Conservation (phyloP, 2,329 filamentous ascomycete genomes). For the Hymenoscyphus scutula region DNA sequence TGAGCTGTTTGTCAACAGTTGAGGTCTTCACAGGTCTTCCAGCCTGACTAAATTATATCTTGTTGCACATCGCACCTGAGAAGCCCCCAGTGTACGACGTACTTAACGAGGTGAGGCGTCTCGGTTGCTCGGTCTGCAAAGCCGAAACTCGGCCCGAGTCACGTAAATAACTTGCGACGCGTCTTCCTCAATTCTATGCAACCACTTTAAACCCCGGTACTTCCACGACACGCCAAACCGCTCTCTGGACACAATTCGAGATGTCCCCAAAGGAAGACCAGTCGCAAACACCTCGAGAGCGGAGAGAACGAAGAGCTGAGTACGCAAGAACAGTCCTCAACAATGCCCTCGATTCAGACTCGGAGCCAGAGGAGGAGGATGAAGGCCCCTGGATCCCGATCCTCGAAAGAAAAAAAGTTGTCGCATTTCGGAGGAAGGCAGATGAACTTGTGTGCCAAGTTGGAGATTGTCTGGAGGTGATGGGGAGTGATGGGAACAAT, state of each 20-base stretch:
- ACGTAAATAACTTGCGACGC: slow-evolving; percentile 5
- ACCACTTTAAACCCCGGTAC: slow-evolving; percentile 23
- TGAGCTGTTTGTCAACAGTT: too few relatives aligned
- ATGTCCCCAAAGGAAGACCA: slow-evolving; percentile 29
- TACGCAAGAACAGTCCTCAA: slow-evolving; percentile 42
- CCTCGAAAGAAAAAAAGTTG: slow-evolving; percentile 60
- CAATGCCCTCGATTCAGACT: slow-evolving; percentile 15
- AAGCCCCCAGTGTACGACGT: neutral
- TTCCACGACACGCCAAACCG: slow-evolving; percentile 14
- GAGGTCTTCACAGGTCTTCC: too few relatives aligned
- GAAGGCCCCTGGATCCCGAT: slow-evolving; percentile 79
- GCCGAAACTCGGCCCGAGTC: neutral
- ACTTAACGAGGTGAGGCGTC: too few relatives aligned
- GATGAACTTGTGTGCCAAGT: slow-evolving; percentile 76
- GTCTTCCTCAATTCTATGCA: slow-evolving; percentile 14
- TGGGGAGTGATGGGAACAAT: slow-evolving; percentile 72
- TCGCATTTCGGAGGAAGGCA: slow-evolving; percentile 69
- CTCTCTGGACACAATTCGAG: neutral
- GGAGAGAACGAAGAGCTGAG: slow-evolving; percentile 33
- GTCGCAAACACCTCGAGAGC: slow-evolving; percentile 19
- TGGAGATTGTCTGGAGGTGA: slow-evolving; percentile 84
- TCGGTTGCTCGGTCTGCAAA: neutral
- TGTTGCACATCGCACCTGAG: too few relatives aligned
- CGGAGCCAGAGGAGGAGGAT: slow-evolving; percentile 40
- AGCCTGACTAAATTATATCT: too few relatives aligned